These are phyloP conservation scores for Lactarius deliciosus DNA, from an alignment of 768 basidiomycete species.

Conservation along the genomic window DNA sequence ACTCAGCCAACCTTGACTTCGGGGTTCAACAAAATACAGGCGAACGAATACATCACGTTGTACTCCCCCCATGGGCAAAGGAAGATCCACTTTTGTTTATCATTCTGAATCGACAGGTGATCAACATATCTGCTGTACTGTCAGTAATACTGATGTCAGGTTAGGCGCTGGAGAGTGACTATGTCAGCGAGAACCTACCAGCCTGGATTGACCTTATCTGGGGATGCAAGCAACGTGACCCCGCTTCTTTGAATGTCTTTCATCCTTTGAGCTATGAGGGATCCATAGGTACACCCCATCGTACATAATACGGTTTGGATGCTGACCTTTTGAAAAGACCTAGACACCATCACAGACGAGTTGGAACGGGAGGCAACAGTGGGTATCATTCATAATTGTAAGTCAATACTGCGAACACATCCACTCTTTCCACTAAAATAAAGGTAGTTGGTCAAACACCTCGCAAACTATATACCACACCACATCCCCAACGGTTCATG, in stretches of 20 bases:
- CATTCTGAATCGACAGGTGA: constrained; percentile 59
- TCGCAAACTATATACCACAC: constrained; percentile 70
- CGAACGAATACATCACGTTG: constrained; percentile 83
- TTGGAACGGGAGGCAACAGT: constrained; percentile 89
- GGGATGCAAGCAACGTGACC: constrained; percentile 83
- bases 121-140: background rate
- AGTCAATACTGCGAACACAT: constrained; percentile 28
- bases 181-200: constrained; percentile 80
- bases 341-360: constrained; percentile 83
- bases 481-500: constrained; percentile 75
- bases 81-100: constrained; percentile 83
- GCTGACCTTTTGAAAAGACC: constrained; percentile 46
- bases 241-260: constrained; percentile 76
- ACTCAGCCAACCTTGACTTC: constrained; percentile 75
- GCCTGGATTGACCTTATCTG: constrained; percentile 95
- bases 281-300: constrained; percentile 57
- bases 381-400: constrained; percentile 94
- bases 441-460: constrained; percentile 86
- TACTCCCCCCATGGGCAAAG: constrained; percentile 88
- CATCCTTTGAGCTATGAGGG: constrained; percentile 95
- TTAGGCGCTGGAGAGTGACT: constrained; percentile 84
- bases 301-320: background rate
- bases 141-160: background rate
- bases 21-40: constrained; percentile 70
- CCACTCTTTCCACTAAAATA: background rate